Evolutionary conservation across 2,329 filamentous ascomycete species (phyloP).

Genomic region (Talaromyces sp.): DNA sequence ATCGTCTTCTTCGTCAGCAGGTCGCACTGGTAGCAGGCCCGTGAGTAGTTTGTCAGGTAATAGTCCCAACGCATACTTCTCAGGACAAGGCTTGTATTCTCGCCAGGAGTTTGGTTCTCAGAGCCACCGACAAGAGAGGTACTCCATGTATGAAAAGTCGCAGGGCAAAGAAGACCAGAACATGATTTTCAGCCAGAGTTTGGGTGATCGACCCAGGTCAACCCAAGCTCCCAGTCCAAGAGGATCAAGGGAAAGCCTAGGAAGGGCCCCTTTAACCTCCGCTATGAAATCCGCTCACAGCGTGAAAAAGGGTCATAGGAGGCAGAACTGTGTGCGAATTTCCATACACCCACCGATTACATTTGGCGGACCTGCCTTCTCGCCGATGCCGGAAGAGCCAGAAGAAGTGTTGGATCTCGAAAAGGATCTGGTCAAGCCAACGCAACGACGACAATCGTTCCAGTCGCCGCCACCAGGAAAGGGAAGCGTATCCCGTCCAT

Average conservation of each 20-base stretch:
- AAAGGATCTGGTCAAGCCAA: slow-evolving; percentile 17
- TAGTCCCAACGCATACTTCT: slow-evolving; percentile 10
- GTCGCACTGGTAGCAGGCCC: slow-evolving; percentile 14
- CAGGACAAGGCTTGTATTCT: slow-evolving; percentile 20
- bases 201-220: slow-evolving; percentile 17
- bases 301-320: slow-evolving; percentile 41
- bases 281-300: slow-evolving; percentile 35
- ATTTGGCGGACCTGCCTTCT: slow-evolving; percentile 35
- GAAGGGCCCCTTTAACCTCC: slow-evolving; percentile 30
- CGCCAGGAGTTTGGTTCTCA: slow-evolving; percentile 20
- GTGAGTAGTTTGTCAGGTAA: slow-evolving; percentile 13
- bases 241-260: slow-evolving; percentile 26
- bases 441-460: neutral
- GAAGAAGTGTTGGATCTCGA: slow-evolving; percentile 35
- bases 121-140: slow-evolving; percentile 16
- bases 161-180: slow-evolving; percentile 12
- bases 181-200: slow-evolving; percentile 16
- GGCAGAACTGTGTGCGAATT: slow-evolving; percentile 47
- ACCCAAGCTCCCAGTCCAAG: slow-evolving; percentile 24
- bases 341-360: slow-evolving; percentile 39
- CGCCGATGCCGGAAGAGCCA: slow-evolving; percentile 37
- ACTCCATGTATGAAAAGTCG: slow-evolving; percentile 20
- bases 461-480: neutral
- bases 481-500: neutral
- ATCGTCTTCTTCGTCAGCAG: slow-evolving; percentile 22